A percentile compares a stretch with the other conserved stretches of the same genome.
phyloP scores from a whole-genome alignment of 108 stramenopile species.

The Conticribra weissflogii region DNA sequence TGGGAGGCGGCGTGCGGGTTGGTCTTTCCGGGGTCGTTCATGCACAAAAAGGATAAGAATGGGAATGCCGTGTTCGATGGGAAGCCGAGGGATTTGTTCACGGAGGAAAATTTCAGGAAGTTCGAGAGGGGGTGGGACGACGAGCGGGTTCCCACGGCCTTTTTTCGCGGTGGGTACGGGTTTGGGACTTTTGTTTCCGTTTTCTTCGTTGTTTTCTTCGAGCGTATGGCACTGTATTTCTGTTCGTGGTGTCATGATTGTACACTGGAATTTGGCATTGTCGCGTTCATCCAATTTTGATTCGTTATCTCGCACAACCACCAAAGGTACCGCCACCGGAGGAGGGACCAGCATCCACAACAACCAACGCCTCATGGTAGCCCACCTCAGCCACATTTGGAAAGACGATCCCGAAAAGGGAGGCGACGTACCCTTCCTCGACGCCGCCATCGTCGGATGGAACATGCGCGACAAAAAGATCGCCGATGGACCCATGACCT shows the following conservation, averaged over 20 bases:
- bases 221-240: too few species aligned
- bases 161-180: conserved; percentile 91
- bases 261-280: too few species aligned
- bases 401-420: conserved; percentile 88
- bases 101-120: conserved; percentile 95
- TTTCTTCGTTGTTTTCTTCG: neutral
- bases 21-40: conserved; percentile 85
- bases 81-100: conserved; percentile 96
- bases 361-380: conserved; percentile 96
- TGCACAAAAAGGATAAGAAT: conserved; percentile 65
- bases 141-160: conserved; percentile 91
- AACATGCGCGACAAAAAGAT: conserved; percentile 98
- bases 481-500: conserved; percentile 88
- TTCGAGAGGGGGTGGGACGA: conserved; percentile 96
- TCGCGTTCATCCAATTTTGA: too few species aligned
- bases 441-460: conserved; percentile 98
- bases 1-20: conserved; percentile 98
- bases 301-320: neutral
- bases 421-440: conserved; percentile 87
- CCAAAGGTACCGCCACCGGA: conserved; percentile 94
- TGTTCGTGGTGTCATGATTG: too few species aligned
- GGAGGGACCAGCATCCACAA: conserved; percentile 95
- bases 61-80: conserved; percentile 75
- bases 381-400: conserved; percentile 83
- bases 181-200: neutral